Evolutionary conservation across 192 early-diverging fungal species (phyloP), one percentile per base, ranked within the genome.

Genomic region (Coemansia sp.): DNA sequence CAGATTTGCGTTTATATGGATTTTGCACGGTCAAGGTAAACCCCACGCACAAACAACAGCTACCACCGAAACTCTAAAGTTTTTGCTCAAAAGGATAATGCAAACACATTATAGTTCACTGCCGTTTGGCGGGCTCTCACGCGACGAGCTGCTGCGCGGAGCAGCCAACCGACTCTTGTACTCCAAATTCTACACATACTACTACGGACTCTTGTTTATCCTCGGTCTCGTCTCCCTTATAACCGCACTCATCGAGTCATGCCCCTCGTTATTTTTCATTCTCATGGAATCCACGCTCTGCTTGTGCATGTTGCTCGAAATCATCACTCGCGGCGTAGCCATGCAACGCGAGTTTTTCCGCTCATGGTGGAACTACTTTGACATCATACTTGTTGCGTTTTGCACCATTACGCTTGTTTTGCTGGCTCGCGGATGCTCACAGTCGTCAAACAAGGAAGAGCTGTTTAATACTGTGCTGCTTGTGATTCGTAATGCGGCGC

Each of bases 241-340:
- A 53, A 71, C 73, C 37, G 83, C 78, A 17, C 52, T 79, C 2
- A 17, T 68, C 27, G 70, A 76, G 53, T 65, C 62, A 5, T 85
- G 86, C 51, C 88, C 85, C 14, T 88, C 88, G 37, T 37, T 83
- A 21, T 76, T 87, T 7, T 92, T 92, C 60, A 85, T 93, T 32
- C 59, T 87, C 14, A 67, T 91, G 23, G 91, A 93, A 57, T 81
- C 84, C 23, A 82, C 87, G 17, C 84, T 93, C 52, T 91, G 90
- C 56, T 51, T 86, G 15, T 88, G 87, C 57, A 93, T 93, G 91
- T 85, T 89, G 52, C 65, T 84, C 17, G 91, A 93, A 69, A 88
- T 93, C 3, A 69, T 73, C 2, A 79, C 87, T 22, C 84, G 91
- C 14, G 68, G 84, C 4, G 67, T 90, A 0, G 91, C 91, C 3